Conservation (phyloP, 352 stramenopile species). For the Phytophthora sp. region DNA sequence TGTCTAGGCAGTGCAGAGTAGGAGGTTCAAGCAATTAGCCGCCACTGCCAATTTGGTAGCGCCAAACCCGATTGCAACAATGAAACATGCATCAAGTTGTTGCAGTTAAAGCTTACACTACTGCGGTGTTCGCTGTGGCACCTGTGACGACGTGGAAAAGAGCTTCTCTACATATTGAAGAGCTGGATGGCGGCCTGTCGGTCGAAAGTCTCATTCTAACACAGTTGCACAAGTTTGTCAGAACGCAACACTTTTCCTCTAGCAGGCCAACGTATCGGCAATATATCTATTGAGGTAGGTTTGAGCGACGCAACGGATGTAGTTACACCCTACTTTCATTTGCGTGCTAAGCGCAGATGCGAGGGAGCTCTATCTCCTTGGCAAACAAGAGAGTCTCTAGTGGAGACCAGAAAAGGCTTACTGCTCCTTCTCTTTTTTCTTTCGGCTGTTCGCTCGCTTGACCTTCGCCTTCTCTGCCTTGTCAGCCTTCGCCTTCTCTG, state of each 20-base stretch:
- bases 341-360: neutral
- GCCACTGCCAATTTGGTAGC: no score
- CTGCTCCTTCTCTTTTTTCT: slow-evolving; percentile 60
- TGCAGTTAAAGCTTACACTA: no score
- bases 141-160: no score
- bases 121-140: no score
- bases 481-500: slow-evolving; percentile 32
- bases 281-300: slow-evolving; percentile 27
- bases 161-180: no score
- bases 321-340: neutral
- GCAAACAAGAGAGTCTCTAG: slow-evolving; percentile 13
- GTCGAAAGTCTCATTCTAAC: no score
- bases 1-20: no score
- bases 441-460: slow-evolving; percentile 74
- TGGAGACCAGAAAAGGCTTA: slow-evolving; percentile 13
- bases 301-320: neutral
- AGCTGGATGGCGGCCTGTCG: no score
- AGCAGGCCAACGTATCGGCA: slow-evolving; percentile 10
- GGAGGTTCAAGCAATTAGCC: no score
- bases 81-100: no score
- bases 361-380: slow-evolving; percentile 7
- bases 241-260: neutral
- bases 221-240: no score
- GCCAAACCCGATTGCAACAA: no score
- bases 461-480: slow-evolving; percentile 57